Evolutionary conservation across 306 rosid species (phyloP).

Genomic region (Quercus bicolor): DNA sequence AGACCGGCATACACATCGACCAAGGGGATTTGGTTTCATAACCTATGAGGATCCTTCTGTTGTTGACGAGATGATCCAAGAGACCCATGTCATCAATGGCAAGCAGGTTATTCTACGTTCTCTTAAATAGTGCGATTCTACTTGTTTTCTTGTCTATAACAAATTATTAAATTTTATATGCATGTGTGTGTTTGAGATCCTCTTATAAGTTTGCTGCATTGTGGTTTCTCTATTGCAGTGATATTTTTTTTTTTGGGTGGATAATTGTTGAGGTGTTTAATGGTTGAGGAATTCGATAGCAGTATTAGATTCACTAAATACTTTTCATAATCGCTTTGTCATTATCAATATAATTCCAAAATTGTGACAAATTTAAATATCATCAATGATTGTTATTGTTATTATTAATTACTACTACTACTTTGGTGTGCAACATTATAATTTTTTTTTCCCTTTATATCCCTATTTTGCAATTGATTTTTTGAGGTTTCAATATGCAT

Average conservation of each 20-base stretch:
- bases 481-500: too few species aligned
- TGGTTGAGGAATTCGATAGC: too few species aligned
- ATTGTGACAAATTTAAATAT: too few species aligned
- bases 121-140: neutral
- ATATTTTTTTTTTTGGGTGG: neutral
- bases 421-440: too few species aligned
- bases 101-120: conserved; percentile 50
- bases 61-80: conserved; percentile 80
- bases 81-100: conserved; percentile 64
- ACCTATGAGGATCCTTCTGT: conserved; percentile 83
- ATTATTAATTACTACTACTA: too few species aligned
- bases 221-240: neutral
- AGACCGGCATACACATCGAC: conserved; percentile 75
- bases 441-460: too few species aligned
- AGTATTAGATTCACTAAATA: too few species aligned
- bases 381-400: too few species aligned
- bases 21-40: conserved; percentile 89
- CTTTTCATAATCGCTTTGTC: too few species aligned
- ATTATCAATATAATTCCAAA: too few species aligned
- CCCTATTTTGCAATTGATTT: too few species aligned
- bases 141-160: neutral
- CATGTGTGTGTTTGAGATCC: neutral
- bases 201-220: neutral
- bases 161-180: too few species aligned
- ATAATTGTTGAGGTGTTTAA: neutral